Evolutionary conservation across 2,329 filamentous ascomycete species (phyloP).

Genomic region (Phoma sp.): DNA sequence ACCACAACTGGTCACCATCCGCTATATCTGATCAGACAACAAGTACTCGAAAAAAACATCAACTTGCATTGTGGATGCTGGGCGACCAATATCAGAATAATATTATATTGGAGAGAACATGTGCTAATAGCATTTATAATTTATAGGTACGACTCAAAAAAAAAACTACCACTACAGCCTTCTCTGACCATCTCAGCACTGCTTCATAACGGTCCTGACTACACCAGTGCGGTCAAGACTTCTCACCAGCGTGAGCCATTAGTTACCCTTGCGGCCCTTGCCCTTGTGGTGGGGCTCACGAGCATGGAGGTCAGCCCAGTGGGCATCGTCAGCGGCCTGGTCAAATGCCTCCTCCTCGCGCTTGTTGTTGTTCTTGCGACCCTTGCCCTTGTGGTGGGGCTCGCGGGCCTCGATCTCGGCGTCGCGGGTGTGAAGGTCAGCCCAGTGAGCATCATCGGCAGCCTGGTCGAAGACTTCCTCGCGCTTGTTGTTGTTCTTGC

Average conservation of each 20-base stretch:
- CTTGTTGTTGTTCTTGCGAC: slow-evolving; percentile 17
- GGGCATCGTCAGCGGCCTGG: slow-evolving; percentile 19
- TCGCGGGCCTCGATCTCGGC: slow-evolving; percentile 1
- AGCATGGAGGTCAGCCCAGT: slow-evolving; percentile 11
- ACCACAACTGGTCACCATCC: too few relatives aligned
- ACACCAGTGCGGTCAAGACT: slow-evolving; percentile 10
- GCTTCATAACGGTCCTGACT: background rate
- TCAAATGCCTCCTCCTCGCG: slow-evolving; percentile 9
- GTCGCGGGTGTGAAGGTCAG: slow-evolving; percentile 8
- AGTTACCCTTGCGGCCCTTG: slow-evolving; percentile 14
- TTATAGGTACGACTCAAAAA: slow-evolving; percentile 3
- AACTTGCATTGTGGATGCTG: too few relatives aligned
- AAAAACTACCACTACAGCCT: background rate
- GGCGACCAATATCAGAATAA: too few relatives aligned
- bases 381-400: slow-evolving; percentile 23
- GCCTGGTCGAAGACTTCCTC: slow-evolving; percentile 15
- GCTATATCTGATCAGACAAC: background rate
- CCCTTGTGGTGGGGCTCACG: slow-evolving; percentile 27
- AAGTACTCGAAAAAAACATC: too few relatives aligned
- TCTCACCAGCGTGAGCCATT: background rate
- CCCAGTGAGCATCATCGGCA: slow-evolving; percentile 10
- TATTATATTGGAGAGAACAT: background rate
- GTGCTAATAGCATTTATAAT: slow-evolving; percentile 9
- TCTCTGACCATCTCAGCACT: background rate
- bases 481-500: slow-evolving; percentile 2